A percentile compares a stretch with the other conserved stretches of the same genome.
Conservation (phyloP, 1,284 basidiomycete species). For the Anthracocystis panici-leucophaei region DNA sequence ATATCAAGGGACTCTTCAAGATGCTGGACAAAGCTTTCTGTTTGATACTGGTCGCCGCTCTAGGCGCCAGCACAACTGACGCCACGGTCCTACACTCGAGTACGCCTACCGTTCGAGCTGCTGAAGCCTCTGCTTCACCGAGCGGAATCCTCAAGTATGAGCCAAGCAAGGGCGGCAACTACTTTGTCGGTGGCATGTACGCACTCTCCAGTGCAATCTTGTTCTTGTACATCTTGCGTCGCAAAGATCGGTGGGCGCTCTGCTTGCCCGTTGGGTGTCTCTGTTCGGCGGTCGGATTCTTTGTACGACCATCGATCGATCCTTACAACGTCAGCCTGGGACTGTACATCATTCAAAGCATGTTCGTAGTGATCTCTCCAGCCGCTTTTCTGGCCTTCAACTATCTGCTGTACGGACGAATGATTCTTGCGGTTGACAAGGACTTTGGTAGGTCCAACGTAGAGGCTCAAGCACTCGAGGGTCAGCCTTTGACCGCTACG, state of each 20-base stretch:
- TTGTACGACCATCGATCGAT: constrained; percentile 36
- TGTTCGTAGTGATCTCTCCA: constrained; percentile 58
- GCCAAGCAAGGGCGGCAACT: constrained; percentile 46
- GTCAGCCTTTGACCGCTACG: constrained; percentile 19
- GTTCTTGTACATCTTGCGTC: constrained; percentile 33
- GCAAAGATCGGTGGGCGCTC: constrained; percentile 51
- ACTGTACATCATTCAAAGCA: constrained; percentile 46
- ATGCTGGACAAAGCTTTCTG: constrained; percentile 1
- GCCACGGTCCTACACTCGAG: neutral
- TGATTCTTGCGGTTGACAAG: constrained; percentile 40
- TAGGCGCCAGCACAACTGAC: constrained; percentile 1
- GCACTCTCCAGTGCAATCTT: constrained; percentile 18
- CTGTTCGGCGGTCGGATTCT: constrained; percentile 41
- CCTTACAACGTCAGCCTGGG: constrained; percentile 21
- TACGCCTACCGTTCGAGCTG: constrained; percentile 2
- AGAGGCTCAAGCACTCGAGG: constrained; percentile 27
- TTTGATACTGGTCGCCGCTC: neutral
- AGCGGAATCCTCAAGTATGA: constrained; percentile 44
- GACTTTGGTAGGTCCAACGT: constrained; percentile 34
- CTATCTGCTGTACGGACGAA: constrained; percentile 57
- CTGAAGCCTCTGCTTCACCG: constrained; percentile 1
- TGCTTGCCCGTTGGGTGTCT: constrained; percentile 55
- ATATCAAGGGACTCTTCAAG: neutral
- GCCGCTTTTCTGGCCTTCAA: constrained; percentile 60
- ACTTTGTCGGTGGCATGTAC: constrained; percentile 38